phyloP scores from a whole-genome alignment of 75 land plant genomes.

The Picea glauca region DNA sequence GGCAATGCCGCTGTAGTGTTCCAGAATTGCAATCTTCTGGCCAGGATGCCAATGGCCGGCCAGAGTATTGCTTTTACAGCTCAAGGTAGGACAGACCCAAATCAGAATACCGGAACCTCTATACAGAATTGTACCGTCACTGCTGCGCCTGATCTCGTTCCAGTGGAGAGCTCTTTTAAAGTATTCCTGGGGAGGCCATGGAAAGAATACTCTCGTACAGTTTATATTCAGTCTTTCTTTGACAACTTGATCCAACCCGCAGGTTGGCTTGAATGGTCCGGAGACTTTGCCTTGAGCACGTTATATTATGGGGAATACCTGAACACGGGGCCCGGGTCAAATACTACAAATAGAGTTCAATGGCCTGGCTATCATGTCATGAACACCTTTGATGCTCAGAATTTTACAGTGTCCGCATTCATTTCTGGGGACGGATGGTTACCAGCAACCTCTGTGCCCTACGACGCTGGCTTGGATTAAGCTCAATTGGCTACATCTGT shows the following conservation, averaged over 20 bases:
- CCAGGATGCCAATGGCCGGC: slow-evolving; percentile 34
- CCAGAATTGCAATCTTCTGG: slow-evolving; percentile 62
- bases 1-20: slow-evolving; percentile 58
- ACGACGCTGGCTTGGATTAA: slow-evolving; percentile 4
- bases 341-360: slow-evolving; percentile 36
- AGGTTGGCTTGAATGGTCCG: slow-evolving; percentile 82
- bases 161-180: slow-evolving; percentile 11
- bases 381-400: slow-evolving; percentile 23
- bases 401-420: slow-evolving; percentile 44
- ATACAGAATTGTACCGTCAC: slow-evolving; percentile 49
- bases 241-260: slow-evolving; percentile 49
- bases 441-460: slow-evolving; percentile 10
- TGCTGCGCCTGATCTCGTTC: slow-evolving; percentile 41
- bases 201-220: slow-evolving; percentile 68
- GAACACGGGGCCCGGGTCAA: slow-evolving; percentile 62
- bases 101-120: slow-evolving; percentile 68
- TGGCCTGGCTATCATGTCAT: slow-evolving; percentile 63
- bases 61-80: slow-evolving; percentile 64
- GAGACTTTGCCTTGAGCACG: slow-evolving; percentile 41
- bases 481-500: background rate
- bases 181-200: slow-evolving; percentile 72
- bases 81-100: slow-evolving; percentile 58
- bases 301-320: slow-evolving; percentile 73
- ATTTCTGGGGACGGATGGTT: slow-evolving; percentile 47
- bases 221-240: slow-evolving; percentile 38